These are phyloP conservation scores for Cryomyces minteri DNA, from an alignment of 495 filamentous ascomycete species.

Conservation along the genomic window DNA sequence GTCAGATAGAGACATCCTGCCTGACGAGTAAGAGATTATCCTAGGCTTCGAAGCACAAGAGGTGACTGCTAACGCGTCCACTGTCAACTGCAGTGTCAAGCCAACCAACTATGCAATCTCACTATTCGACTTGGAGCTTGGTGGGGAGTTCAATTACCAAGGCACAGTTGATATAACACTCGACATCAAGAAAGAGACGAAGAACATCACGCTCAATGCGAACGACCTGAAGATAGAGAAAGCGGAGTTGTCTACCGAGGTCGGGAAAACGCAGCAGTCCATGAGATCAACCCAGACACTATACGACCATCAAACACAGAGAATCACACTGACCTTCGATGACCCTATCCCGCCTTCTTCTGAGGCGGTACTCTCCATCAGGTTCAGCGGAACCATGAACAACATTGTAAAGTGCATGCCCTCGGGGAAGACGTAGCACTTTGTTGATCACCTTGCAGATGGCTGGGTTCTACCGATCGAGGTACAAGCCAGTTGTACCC, in stretches of 20 bases:
- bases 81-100: constrained; percentile 36
- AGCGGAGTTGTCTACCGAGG: constrained; percentile 27
- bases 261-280: constrained; percentile 26
- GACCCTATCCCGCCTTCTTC: constrained; percentile 41
- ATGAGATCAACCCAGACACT: constrained; percentile 45
- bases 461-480: constrained; percentile 90
- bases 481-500: constrained; percentile 65
- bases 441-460: constrained; percentile 17
- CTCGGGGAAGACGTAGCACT: neutral
- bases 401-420: constrained; percentile 30
- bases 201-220: constrained; percentile 58
- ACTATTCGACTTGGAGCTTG: constrained; percentile 59
- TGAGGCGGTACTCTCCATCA: constrained; percentile 46
- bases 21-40: constrained; percentile 1
- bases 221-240: constrained; percentile 41
- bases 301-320: constrained; percentile 66
- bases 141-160: constrained; percentile 58
- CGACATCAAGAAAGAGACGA: constrained; percentile 40
- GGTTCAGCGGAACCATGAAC: constrained; percentile 78
- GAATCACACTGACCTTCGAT: constrained; percentile 53
- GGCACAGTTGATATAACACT: constrained; percentile 51
- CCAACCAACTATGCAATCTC: constrained; percentile 73
- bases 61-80: no score
- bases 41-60: neutral
- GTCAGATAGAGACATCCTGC: constrained; percentile 11